A percentile compares a stretch with the other conserved stretches of the same genome.
Evolutionary conservation across 2,329 filamentous ascomycete species (phyloP).

Genomic region (Aspergillus udagawae): DNA sequence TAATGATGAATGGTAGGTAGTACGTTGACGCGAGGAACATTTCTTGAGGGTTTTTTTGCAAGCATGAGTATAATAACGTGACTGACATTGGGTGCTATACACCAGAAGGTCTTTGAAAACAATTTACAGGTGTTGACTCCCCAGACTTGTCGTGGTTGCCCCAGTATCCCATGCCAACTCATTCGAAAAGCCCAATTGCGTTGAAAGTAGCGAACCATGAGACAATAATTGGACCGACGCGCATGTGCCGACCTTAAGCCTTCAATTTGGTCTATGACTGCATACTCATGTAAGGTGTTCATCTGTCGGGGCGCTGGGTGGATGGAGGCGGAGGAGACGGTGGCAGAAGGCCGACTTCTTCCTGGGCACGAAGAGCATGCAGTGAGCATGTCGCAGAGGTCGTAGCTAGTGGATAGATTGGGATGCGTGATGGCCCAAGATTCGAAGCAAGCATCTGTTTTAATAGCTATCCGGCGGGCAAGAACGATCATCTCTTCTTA

Average conservation of each 20-base stretch:
- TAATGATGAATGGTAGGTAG: not conserved
- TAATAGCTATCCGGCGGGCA: not conserved
- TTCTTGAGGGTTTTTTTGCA: not conserved
- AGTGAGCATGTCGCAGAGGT: not conserved
- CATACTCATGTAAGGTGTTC: not conserved
- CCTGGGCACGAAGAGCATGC: not conserved
- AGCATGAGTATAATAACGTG: not conserved
- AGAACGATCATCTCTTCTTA: conserved; percentile 37
- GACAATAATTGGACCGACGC: not conserved
- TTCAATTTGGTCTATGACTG: not conserved
- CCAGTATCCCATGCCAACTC: not conserved
- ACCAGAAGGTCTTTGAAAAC: not conserved
- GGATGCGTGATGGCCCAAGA: not conserved
- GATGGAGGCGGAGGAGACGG: not conserved
- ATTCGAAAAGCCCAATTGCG: not conserved
- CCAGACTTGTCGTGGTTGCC: not conserved
- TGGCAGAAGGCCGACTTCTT: no score
- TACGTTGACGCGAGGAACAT: not conserved
- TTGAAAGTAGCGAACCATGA: not conserved
- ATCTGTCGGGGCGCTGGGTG: not conserved
- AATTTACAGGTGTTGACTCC: not conserved
- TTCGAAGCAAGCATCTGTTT: not conserved
- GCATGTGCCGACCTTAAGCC: not conserved
- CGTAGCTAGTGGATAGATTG: not conserved
- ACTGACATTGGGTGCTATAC: not conserved